A percentile compares a stretch with the other conserved stretches of the same genome.
Conservation (phyloP, 257 asterid genomes). For the Orobanche coerulescens region DNA sequence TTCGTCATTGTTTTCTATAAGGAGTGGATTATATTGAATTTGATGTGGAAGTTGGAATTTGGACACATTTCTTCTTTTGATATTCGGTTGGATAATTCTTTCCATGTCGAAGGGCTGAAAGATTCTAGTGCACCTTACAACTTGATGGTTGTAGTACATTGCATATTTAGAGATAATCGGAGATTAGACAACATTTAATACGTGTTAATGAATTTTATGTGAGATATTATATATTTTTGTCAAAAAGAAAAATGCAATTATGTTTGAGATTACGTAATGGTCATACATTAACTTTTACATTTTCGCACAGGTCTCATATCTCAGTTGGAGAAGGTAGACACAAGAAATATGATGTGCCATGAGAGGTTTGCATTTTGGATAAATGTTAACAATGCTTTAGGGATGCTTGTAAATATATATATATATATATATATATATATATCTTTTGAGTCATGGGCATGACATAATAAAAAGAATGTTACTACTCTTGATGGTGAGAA, state of each 20-base stretch:
- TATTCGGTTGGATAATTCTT: constrained; percentile 82
- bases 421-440: background rate
- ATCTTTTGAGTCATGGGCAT: constrained; percentile 1
- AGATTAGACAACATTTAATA: constrained; percentile 67
- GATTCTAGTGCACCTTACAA: constrained; percentile 98
- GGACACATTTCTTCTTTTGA: constrained; percentile 77
- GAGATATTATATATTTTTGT: constrained; percentile 1
- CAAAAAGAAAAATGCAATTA: background rate
- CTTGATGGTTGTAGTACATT: constrained; percentile 90
- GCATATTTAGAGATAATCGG: constrained; percentile 69
- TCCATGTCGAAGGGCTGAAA: constrained; percentile 81
- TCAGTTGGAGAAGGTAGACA: constrained; percentile 73
- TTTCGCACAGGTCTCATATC: constrained; percentile 72
- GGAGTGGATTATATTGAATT: constrained; percentile 65
- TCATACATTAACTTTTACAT: constrained; percentile 1
- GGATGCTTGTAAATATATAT: constrained; percentile 80
- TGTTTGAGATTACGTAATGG: background rate
- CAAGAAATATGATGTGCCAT: constrained; percentile 64
- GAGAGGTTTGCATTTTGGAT: constrained; percentile 98
- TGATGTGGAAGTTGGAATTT: constrained; percentile 72
- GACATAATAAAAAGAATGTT: constrained; percentile 53
- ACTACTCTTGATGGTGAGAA: constrained; percentile 73
- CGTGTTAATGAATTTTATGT: constrained; percentile 74
- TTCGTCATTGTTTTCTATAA: constrained; percentile 73
- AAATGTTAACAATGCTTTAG: constrained; percentile 86